These are phyloP conservation scores for Strobilomyces confusus DNA, from an alignment of 768 basidiomycete species.

Conservation along the genomic window DNA sequence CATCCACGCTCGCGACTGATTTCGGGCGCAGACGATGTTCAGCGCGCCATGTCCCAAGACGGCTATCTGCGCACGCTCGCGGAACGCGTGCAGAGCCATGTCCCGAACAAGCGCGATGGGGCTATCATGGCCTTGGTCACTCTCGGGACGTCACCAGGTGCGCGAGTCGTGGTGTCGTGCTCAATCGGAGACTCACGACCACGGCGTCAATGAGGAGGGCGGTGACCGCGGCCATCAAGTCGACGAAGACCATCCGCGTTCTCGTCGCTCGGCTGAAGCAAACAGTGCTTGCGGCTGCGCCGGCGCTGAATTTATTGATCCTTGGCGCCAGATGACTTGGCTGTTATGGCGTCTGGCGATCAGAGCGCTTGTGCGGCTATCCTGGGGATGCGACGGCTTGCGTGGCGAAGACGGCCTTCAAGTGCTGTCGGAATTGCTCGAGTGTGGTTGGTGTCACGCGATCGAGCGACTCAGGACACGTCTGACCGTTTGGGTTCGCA, in stretches of 20 bases:
- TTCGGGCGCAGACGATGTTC: conserved; percentile 9
- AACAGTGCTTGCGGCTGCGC: conserved; percentile 19
- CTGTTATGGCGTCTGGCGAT: conserved; percentile 3
- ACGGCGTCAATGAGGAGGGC: neutral
- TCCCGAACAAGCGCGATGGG: conserved; percentile 12
- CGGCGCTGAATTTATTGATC: neutral
- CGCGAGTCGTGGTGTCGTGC: neutral
- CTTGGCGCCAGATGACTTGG: conserved; percentile 14
- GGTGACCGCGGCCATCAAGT: conserved; percentile 16
- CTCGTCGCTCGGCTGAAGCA: conserved; percentile 20
- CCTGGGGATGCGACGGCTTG: too few species aligned
- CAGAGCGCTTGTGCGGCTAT: neutral
- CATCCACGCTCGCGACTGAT: neutral
- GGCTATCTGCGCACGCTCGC: conserved; percentile 14
- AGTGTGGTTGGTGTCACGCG: conserved; percentile 15
- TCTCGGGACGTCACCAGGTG: conserved; percentile 12
- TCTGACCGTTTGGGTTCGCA: neutral
- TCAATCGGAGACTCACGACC: neutral
- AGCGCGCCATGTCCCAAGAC: neutral
- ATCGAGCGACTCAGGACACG: too few species aligned
- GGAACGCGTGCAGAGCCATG: conserved; percentile 7
- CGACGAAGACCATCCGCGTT: conserved; percentile 10
- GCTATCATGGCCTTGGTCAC: conserved; percentile 16
- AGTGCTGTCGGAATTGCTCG: conserved; percentile 14
- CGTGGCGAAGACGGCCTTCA: conserved; percentile 24